These are phyloP conservation scores for Baffinella frigidus DNA, from an alignment of 208 protist genomes.

Conservation along the genomic window DNA sequence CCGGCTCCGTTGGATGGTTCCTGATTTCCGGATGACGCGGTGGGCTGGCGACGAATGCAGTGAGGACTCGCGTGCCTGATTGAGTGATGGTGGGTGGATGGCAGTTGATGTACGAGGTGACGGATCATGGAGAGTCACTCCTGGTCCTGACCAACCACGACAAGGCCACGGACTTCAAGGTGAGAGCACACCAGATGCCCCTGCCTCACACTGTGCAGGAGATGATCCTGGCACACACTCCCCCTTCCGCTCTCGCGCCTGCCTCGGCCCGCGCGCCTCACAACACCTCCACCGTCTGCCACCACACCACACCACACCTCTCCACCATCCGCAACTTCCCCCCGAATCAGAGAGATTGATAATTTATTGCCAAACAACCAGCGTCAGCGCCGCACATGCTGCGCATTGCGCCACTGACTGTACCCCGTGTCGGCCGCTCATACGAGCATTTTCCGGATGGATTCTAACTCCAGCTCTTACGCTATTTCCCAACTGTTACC, in stretches of 20 bases:
- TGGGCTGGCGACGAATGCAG: too few species aligned
- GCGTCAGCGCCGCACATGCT: too few species aligned
- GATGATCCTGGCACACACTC: neutral
- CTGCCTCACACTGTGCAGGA: neutral
- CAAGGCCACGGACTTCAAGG: neutral
- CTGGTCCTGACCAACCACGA: constrained; percentile 2
- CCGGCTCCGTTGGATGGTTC: too few species aligned
- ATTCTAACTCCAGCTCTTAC: too few species aligned
- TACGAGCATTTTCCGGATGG: too few species aligned
- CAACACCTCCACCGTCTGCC: neutral
- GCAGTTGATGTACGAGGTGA: neutral
- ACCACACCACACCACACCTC: neutral
- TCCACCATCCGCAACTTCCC: neutral
- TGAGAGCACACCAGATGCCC: neutral
- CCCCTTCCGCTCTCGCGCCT: neutral
- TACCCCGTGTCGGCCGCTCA: too few species aligned
- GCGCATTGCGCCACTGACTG: too few species aligned
- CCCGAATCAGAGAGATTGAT: neutral
- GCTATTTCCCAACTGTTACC: neutral
- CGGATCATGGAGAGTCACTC: neutral
- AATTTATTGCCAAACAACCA: neutral
- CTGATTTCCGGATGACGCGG: too few species aligned
- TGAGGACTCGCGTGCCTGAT: too few species aligned
- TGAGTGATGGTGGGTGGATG: neutral
- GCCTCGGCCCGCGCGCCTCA: neutral